Conservation (phyloP, 2,329 filamentous ascomycete genomes). For the Beauveria brongniartii region DNA sequence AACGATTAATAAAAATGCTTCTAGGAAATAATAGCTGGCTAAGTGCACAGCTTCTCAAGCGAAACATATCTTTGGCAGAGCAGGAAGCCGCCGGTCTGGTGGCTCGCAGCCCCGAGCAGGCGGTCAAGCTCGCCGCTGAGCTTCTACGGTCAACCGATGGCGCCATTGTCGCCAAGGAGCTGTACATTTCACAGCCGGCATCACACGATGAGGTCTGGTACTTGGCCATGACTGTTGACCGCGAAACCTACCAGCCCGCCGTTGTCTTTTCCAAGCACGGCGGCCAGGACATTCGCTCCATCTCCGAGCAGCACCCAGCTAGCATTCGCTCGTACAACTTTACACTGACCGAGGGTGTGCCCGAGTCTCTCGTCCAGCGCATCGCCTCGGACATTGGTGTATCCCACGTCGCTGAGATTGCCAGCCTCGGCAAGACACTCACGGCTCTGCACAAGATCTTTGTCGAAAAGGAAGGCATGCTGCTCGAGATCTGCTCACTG, state of each 20-base stretch:
- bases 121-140: conserved; percentile 13
- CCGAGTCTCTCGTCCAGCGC: conserved; percentile 14
- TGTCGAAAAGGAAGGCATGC: conserved; percentile 35
- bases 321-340: conserved; percentile 19
- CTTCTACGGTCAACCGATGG: conserved; percentile 15
- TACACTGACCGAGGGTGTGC: conserved; percentile 20
- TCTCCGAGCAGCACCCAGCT: conserved; percentile 3
- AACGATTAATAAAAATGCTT: background rate
- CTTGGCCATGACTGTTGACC: conserved; percentile 34
- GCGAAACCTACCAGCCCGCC: conserved; percentile 29
- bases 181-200: conserved; percentile 29
- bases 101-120: conserved; percentile 13
- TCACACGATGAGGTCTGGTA: conserved; percentile 29
- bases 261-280: conserved; percentile 27
- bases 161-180: conserved; percentile 18
- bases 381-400: conserved; percentile 11
- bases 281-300: conserved; percentile 14
- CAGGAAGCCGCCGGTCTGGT: conserved; percentile 1
- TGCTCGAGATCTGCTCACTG: conserved; percentile 35
- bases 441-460: conserved; percentile 30
- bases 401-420: background rate
- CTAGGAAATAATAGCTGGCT: conserved; percentile 19
- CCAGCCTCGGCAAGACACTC: conserved; percentile 17
- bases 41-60: conserved; percentile 21
- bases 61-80: background rate